Evolutionary conservation across 2,329 filamentous ascomycete genomes (phyloP), one percentile per base, ranked within the genome.

Genomic region (Xylariaceae sp.): DNA sequence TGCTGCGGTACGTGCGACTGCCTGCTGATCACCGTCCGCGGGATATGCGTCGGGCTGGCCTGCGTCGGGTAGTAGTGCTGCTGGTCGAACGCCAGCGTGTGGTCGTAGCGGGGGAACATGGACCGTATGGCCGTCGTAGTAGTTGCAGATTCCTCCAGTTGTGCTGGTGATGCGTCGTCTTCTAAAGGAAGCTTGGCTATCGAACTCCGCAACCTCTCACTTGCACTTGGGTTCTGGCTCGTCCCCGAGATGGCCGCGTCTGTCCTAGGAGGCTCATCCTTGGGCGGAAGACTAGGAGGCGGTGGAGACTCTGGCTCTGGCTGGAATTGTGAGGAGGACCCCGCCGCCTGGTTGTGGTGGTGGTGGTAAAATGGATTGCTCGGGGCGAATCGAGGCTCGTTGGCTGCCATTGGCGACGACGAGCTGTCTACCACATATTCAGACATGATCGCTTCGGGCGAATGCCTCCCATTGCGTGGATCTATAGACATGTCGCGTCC

Each of bases 61-160:
- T 83, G 77, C 0, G 76, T 81, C 2, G 84, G 83, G 34, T 74
- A 83, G 62, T 89, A 88, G 32, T 76, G 63, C 54, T 89, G 85
- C 41, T 78, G 75, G 39, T 78, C 70, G 3, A 87, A 70, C 4
- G 83, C 69, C 16, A 86, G 57, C 1, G 72, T 73, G 3, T 78
- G 81, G 53, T 89, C 80, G 56, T 88, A 88, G 19, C 74, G 71
- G 6, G 85, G 85, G 52, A 89, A 89, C 52, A 89, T 88, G 16
- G 84, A 88, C 21, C 76, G 73, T 51, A 85, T 71, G 0, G 72
- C 65, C 5, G 64, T 43, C 27, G n/a, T n/a, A n/a, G n/a, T n/a
- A n/a, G n/a, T n/a, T 55, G 51, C 3, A 41, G 34, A 65, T 5
- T 64, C 43, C 24, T 6, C 11, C 11, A 11, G 11, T 24, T 6